Percentiles rank a stretch among this genome's conserved stretches.
These are phyloP conservation scores for Crithidia brevicula DNA, from an alignment of 208 protist genomes.

Conservation along the genomic window DNA sequence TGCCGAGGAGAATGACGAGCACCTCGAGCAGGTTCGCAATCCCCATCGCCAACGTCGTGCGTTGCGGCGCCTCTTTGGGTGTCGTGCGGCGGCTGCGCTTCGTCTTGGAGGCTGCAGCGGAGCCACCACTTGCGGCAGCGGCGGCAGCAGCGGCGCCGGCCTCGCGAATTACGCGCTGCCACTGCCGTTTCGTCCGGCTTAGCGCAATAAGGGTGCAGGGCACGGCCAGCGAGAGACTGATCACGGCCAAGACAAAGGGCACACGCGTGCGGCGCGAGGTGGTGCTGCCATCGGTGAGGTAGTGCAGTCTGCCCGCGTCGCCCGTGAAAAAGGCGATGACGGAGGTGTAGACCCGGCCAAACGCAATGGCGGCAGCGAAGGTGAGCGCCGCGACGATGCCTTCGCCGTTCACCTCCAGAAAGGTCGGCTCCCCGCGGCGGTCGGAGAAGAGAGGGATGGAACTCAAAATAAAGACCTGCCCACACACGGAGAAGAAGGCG, in stretches of 20 bases:
- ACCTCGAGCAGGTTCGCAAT: constrained; percentile 61
- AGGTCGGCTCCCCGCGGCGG: constrained; percentile 34
- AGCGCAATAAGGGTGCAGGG: constrained; percentile 74
- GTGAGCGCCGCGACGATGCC: constrained; percentile 72
- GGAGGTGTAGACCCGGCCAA: constrained; percentile 61
- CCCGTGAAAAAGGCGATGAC: constrained; percentile 40
- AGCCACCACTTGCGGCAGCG: not conserved
- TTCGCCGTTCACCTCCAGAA: constrained; percentile 80
- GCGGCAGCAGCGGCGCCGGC: not conserved
- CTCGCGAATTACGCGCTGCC: constrained; percentile 19
- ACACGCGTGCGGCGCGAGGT: constrained; percentile 37
- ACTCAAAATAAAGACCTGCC: constrained; percentile 62
- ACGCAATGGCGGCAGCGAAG: constrained; percentile 59
- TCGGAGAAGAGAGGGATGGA: constrained; percentile 70
- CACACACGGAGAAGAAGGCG: constrained; percentile 56
- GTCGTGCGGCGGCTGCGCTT: not conserved
- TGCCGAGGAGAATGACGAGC: constrained; percentile 48
- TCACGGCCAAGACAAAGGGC: constrained; percentile 67
- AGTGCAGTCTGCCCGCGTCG: constrained; percentile 16
- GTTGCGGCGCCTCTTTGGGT: constrained; percentile 2
- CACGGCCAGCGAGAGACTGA: constrained; percentile 58
- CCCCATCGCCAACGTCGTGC: constrained; percentile 19
- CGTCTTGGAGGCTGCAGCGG: not conserved
- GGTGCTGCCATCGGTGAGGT: constrained; percentile 8
- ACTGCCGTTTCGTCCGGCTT: constrained; percentile 57